Evolutionary conservation across 345 rosid genomes (phyloP), one percentile per base, ranked within the genome.

Genomic region (Eutrema yunnanense): DNA sequence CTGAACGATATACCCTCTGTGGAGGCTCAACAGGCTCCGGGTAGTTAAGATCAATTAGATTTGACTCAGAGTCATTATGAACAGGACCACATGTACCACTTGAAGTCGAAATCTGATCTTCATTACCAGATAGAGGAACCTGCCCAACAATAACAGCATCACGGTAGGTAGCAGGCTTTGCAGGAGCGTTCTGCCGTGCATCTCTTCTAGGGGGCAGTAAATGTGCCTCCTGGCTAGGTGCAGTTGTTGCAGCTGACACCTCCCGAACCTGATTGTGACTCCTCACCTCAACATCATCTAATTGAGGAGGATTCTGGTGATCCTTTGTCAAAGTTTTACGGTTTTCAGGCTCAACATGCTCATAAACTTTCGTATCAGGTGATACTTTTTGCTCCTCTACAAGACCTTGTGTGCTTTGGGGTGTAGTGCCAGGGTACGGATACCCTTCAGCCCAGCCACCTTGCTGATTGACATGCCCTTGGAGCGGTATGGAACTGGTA

Each of bases 1-100:
- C 96, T 8, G 96, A 92, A 67, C 76, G 58, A 63, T 83, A 92
- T 46, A 83, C 85, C 79, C 92, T 87, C 61, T 68, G 85, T 33
- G 86, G 70, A 67, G 84, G 76, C 49, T 59, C 72, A 4, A 79
- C 74, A 16, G 88, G 81, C 75, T 87, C 88, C 57, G 73, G 81
- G 55, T 82, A 79, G 72, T 82, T 83, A 56, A 84, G 69, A 76
- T 86, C 88, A 71, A 80, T 79, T 27, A 73, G 80, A 84, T 77
- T 86, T 60, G 83, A 73, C 69, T 75, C 86, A 33, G 83, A 76
- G 78, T 85, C 86, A 27, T 65, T 54, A 63, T 70, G 64, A 71
- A 54, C 81, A 51, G 69, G 81, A 67, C 81, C 86, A 77, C 61
- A 67, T 7, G 73, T 57, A 69, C 78, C 65, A 67, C 72, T 79